Percentiles rank a stretch among this genome's conserved stretches.
phyloP scores from a whole-genome alignment of 2,329 filamentous ascomycete genomes.

The Teratosphaeriaceae sp. region DNA sequence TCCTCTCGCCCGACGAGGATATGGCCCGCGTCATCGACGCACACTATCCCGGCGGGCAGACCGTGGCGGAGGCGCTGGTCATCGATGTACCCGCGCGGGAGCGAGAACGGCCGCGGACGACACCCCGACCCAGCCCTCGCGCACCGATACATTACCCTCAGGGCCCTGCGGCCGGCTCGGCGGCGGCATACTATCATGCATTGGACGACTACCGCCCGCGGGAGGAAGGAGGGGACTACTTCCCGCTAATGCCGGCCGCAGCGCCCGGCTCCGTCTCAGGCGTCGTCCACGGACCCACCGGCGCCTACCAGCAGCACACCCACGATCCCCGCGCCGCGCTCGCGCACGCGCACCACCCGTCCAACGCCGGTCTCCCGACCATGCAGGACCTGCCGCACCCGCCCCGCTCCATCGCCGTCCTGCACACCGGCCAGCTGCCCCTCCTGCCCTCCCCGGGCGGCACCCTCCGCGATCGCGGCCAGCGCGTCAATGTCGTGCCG shows the following conservation, averaged over 20 bases:
- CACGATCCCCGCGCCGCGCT: constrained; percentile 31
- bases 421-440: constrained; percentile 74
- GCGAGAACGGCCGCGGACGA: constrained; percentile 60
- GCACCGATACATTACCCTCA: constrained; percentile 40
- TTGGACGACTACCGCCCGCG: constrained; percentile 58
- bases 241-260: constrained; percentile 60
- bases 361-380: constrained; percentile 14
- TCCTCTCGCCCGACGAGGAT: constrained; percentile 78
- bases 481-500: no score
- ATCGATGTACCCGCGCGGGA: constrained; percentile 82
- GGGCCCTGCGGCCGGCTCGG: no score
- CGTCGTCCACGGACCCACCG: no score
- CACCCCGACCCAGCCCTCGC: constrained; percentile 73
- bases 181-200: constrained; percentile 53
- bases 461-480: constrained; percentile 28
- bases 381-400: constrained; percentile 33
- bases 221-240: constrained; percentile 73
- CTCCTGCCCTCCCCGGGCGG: constrained; percentile 77
- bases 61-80: constrained; percentile 78
- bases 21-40: constrained; percentile 71
- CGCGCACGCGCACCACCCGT: constrained; percentile 26
- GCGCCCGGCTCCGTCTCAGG: no score
- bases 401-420: constrained; percentile 67
- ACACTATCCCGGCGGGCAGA: constrained; percentile 81
- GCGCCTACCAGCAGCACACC: background rate